Conservation (phyloP, 164 flowering plant species). For the Berberis vulgaris region DNA sequence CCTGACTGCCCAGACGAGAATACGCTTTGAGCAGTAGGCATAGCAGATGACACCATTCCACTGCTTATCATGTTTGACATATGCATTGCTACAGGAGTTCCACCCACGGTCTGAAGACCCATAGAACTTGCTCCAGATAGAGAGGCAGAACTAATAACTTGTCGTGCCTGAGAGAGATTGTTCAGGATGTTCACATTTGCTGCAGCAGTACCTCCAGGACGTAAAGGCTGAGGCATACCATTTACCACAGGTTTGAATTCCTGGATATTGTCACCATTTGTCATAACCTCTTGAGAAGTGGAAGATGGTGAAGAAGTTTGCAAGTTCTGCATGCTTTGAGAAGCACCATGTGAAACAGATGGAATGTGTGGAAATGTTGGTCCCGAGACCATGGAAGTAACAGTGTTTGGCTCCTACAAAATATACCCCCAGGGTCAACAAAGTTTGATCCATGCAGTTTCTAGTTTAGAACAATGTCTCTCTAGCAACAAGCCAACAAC, state of each 20-base stretch:
- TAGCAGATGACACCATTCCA: constrained; percentile 68
- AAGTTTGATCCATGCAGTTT: background rate
- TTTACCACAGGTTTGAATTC: constrained; percentile 66
- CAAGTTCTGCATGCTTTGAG: constrained; percentile 54
- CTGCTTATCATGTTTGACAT: constrained; percentile 89
- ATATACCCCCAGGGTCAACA: background rate
- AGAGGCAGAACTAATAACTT: constrained; percentile 50
- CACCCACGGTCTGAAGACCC: constrained; percentile 62
- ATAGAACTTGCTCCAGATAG: constrained; percentile 59
- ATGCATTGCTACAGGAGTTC: constrained; percentile 65
- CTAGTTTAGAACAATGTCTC: background rate
- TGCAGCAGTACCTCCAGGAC: constrained; percentile 57
- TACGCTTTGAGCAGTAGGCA: constrained; percentile 54
- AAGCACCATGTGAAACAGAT: constrained; percentile 19
- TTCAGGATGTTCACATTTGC: constrained; percentile 83
- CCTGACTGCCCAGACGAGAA: constrained; percentile 60
- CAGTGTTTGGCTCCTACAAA: constrained; percentile 75
- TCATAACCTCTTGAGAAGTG: constrained; percentile 57
- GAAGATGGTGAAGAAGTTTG: constrained; percentile 66
- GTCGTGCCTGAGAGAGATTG: constrained; percentile 70
- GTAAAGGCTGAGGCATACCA: constrained; percentile 42
- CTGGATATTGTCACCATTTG: constrained; percentile 41
- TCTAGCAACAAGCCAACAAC: constrained; percentile 3
- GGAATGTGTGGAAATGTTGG: constrained; percentile 53
- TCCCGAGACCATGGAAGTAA: constrained; percentile 40